Conservation (phyloP, 306 rosid genomes). For the Herpetospermum pedunculosum region DNA sequence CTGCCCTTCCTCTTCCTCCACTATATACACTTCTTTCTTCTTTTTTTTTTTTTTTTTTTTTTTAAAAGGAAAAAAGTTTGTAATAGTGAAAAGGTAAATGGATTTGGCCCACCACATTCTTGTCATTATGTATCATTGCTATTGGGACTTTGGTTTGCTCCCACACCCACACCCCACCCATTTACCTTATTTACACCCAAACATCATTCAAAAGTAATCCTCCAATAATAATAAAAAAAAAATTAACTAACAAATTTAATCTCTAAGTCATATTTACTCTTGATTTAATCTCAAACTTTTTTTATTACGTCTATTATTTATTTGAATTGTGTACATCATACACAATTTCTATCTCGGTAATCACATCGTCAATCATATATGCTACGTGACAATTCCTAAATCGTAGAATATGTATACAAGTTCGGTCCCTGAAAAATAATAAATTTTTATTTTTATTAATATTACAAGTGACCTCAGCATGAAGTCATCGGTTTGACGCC, state of each 20-base stretch:
- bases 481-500: too few relatives aligned
- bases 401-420: too few relatives aligned
- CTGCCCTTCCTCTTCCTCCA: background rate
- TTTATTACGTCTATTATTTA: too few relatives aligned
- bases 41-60: background rate
- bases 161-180: conserved; percentile 6
- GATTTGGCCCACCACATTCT: conserved; percentile 10
- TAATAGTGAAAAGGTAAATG: background rate
- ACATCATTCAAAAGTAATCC: background rate
- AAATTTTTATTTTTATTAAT: too few relatives aligned
- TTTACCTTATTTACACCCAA: background rate
- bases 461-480: too few relatives aligned
- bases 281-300: too few relatives aligned
- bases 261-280: too few relatives aligned
- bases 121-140: conserved; percentile 3
- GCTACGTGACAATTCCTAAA: too few relatives aligned
- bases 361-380: too few relatives aligned
- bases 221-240: background rate
- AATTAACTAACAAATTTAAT: background rate
- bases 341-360: too few relatives aligned
- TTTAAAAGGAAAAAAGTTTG: background rate
- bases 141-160: background rate
- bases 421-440: too few relatives aligned
- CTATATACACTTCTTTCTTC: background rate
- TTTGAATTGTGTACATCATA: too few relatives aligned